Base-by-base conservation (phyloP, 805 yeast species). In the Henningerozyma blattae region DNA sequence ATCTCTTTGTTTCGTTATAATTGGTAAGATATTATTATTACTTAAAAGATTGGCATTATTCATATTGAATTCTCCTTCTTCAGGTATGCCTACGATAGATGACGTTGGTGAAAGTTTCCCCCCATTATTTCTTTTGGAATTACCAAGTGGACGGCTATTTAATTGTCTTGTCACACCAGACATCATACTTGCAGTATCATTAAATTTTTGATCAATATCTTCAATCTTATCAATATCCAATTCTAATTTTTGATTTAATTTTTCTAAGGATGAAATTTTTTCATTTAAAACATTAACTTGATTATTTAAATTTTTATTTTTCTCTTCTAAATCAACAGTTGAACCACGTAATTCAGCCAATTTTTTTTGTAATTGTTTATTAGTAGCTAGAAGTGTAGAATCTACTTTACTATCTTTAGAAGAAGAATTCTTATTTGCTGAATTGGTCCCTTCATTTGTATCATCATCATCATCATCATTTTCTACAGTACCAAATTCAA, bases 1-100 rank as follows among this genome's bases (percentile, higher is more conserved):
- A 56, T 89, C 98, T 54, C 98, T 75, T 61, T 89, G 98, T 50
- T 89, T 87, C 12, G 95, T 86, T 19, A 91, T 74, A 34, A 89
- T 85, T 1, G 94, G 93, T 33, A 89, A 57, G 19, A 87, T 72
- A 4, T 75, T 68, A 10, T 64, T 49, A 34, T 70, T 72, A 6
- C 41, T 45, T 18, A 40, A 41, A 20, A 8, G 8, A 20, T 20
- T 20, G 12, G 24, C 24, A 14, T 41, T 34, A 17, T 36, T 34
- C 3, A 42, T 18, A 29, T 47, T 35, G 8, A 41, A 35, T 44
- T 46, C 48, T 39, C 47, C 31, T 36, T 44, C 69, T 50, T 44
- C 75, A 49, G 45, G 57, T 9, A 58, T 54, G 18, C 73, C 72
- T 4, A 67, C 65, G 32, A 65, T 65, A 1, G 75, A 70, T 14